phyloP scores from a whole-genome alignment of 1,284 basidiomycete genomes.

The Lentinus polychrous region DNA sequence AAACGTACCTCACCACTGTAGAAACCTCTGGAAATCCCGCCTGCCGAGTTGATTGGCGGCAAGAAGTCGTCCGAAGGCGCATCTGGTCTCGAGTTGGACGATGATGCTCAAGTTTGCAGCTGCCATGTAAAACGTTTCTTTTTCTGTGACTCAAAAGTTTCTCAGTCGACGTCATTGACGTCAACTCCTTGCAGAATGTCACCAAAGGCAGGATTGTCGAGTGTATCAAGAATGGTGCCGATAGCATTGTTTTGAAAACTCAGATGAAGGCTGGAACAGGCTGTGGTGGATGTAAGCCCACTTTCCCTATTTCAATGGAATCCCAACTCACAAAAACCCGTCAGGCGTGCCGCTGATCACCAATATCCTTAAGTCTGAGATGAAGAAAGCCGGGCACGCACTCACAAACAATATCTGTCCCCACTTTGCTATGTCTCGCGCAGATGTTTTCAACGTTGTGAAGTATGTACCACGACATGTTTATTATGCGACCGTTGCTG shows the following conservation, averaged over 20 bases:
- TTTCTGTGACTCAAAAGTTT: too few relatives aligned
- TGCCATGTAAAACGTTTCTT: conserved; percentile 41
- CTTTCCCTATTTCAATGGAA: conserved; percentile 37
- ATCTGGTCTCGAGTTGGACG: conserved; percentile 61
- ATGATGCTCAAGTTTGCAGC: conserved; percentile 66
- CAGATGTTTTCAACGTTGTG: conserved; percentile 64
- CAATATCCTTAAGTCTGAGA: conserved; percentile 51
- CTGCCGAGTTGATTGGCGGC: conserved; percentile 64
- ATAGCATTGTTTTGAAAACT: conserved; percentile 52
- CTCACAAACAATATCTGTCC: conserved; percentile 60
- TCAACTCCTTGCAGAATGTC: conserved; percentile 39
- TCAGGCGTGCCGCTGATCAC: conserved; percentile 40
- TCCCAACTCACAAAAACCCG: conserved; percentile 27
- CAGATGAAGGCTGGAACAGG: conserved; percentile 71
- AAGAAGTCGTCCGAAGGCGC: conserved; percentile 40
- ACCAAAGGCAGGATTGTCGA: conserved; percentile 53
- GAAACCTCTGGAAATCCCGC: conserved; percentile 60
- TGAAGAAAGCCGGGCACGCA: conserved; percentile 61
- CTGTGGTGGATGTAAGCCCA: conserved; percentile 64
- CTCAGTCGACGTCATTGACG: conserved; percentile 1
- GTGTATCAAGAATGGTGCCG: conserved; percentile 49
- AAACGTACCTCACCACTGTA: conserved; percentile 17
- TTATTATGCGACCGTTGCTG: not conserved
- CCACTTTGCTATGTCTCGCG: conserved; percentile 64
- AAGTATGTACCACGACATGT: conserved; percentile 28